A percentile compares a stretch with the other conserved stretches of the same genome.
phyloP scores from a whole-genome alignment of 106 monocot species.

The Alisma plantagoaquatica region DNA sequence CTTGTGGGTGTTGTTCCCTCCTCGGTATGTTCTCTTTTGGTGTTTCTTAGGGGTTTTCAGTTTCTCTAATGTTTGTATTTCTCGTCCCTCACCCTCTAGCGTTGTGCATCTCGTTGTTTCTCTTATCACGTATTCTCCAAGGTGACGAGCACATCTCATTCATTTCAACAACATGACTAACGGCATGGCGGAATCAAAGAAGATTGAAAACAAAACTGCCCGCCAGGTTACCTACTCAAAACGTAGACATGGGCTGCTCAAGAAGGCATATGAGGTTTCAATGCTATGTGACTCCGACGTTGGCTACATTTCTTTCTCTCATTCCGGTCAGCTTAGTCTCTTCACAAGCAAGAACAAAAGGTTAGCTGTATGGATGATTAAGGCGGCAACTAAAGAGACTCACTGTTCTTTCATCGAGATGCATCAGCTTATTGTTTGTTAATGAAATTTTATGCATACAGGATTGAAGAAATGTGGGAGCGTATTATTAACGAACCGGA shows the following conservation, averaged over 20 bases:
- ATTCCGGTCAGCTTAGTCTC: conserved; percentile 1
- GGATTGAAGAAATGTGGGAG: conserved; percentile 3
- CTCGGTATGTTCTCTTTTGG: no score
- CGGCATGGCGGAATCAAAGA: neutral
- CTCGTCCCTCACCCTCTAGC: no score
- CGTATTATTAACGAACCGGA: neutral
- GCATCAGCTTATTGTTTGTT: neutral
- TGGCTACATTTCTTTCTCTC: conserved; percentile 2
- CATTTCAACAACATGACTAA: no score
- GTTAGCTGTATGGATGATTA: neutral
- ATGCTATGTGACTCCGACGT: conserved; percentile 1
- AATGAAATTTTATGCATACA: neutral
- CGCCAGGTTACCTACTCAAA: conserved; percentile 6
- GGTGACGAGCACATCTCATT: no score
- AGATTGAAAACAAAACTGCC: conserved; percentile 3
- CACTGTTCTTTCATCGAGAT: no score
- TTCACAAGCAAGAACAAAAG: neutral
- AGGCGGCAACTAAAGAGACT: no score
- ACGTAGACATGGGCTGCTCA: conserved; percentile 4
- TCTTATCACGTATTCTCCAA: no score
- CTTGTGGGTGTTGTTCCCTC: no score
- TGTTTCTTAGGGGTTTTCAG: no score
- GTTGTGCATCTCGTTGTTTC: no score
- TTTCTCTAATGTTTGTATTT: no score
- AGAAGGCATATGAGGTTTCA: conserved; percentile 8